These are phyloP conservation scores for Arabidopsis arenosa DNA, from an alignment of 345 rosid species.

Conservation along the genomic window DNA sequence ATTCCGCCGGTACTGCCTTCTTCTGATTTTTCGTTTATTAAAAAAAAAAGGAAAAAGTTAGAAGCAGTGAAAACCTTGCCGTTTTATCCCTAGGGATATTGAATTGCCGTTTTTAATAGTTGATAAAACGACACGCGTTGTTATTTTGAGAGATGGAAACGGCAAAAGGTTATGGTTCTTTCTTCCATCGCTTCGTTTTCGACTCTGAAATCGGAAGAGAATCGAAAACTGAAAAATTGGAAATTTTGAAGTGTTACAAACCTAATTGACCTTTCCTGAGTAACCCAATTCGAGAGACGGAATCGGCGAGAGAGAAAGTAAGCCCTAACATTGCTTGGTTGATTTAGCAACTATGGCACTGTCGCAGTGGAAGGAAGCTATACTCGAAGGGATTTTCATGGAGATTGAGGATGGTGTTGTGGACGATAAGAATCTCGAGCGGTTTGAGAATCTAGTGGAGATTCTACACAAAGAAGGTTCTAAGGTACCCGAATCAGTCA, in stretches of 20 bases:
- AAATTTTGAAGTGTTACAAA: slow-evolving; percentile 19
- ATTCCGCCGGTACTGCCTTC: slow-evolving; percentile 39
- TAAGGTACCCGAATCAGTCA: slow-evolving; percentile 50
- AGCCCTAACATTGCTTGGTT: slow-evolving; percentile 33
- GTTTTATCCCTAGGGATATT: neutral
- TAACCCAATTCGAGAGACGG: slow-evolving; percentile 24
- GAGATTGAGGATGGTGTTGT: slow-evolving; percentile 45
- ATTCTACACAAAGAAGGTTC: slow-evolving; percentile 49
- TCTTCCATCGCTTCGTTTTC: slow-evolving; percentile 3
- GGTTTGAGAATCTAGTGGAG: slow-evolving; percentile 48
- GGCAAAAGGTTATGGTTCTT: neutral
- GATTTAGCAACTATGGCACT: slow-evolving; percentile 34
- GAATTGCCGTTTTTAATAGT: slow-evolving; percentile 11
- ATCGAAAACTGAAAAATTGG: neutral
- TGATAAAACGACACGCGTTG: neutral
- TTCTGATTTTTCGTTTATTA: slow-evolving; percentile 14
- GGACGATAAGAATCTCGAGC: slow-evolving; percentile 57
- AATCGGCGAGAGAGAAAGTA: slow-evolving; percentile 26
- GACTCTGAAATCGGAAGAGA: neutral
- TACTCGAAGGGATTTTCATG: slow-evolving; percentile 51
- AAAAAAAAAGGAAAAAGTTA: neutral
- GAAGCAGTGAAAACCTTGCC: slow-evolving; percentile 29
- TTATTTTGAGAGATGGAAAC: neutral
- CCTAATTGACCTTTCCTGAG: slow-evolving; percentile 25
- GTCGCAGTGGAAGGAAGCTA: slow-evolving; percentile 48